These are phyloP conservation scores for Amaranthus cruentus DNA, from an alignment of 148 eudicot genomes.

Conservation along the genomic window DNA sequence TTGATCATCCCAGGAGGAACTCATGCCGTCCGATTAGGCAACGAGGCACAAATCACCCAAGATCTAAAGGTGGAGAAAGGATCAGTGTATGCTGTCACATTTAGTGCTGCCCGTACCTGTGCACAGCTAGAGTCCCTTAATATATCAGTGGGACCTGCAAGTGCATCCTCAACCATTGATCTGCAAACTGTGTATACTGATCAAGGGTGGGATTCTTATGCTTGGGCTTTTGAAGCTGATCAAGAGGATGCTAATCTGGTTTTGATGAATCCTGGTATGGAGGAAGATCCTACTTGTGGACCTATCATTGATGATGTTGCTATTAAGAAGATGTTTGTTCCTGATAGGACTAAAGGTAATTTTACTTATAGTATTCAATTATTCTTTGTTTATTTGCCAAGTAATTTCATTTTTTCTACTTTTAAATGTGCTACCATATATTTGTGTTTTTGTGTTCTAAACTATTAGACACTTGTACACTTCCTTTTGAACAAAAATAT, in stretches of 20 bases:
- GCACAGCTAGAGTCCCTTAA: constrained; percentile 96
- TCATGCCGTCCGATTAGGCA: constrained; percentile 84
- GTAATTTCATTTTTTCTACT: constrained; percentile 24
- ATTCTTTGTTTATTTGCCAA: constrained; percentile 14
- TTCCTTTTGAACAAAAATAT: neutral
- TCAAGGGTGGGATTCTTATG: constrained; percentile 95
- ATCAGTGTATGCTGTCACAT: constrained; percentile 68
- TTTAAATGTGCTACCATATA: too few relatives aligned
- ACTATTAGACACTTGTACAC: neutral
- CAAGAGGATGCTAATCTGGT: constrained; percentile 43
- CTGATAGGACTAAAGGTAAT: constrained; percentile 64
- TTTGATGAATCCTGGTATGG: constrained; percentile 85
- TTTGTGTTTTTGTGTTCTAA: neutral
- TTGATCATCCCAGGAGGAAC: constrained; percentile 84
- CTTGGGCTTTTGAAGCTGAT: constrained; percentile 83
- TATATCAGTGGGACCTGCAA: constrained; percentile 58
- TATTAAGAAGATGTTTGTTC: constrained; percentile 77
- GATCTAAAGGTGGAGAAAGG: constrained; percentile 69
- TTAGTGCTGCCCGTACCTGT: constrained; percentile 96
- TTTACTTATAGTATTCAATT: neutral
- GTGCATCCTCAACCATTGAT: constrained; percentile 64
- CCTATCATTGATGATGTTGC: constrained; percentile 92
- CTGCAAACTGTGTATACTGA: constrained; percentile 87
- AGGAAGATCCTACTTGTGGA: constrained; percentile 96
- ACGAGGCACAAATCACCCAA: constrained; percentile 90